Conservation (phyloP, 495 filamentous ascomycete genomes). For the Aspergillus incahuasiensis region DNA sequence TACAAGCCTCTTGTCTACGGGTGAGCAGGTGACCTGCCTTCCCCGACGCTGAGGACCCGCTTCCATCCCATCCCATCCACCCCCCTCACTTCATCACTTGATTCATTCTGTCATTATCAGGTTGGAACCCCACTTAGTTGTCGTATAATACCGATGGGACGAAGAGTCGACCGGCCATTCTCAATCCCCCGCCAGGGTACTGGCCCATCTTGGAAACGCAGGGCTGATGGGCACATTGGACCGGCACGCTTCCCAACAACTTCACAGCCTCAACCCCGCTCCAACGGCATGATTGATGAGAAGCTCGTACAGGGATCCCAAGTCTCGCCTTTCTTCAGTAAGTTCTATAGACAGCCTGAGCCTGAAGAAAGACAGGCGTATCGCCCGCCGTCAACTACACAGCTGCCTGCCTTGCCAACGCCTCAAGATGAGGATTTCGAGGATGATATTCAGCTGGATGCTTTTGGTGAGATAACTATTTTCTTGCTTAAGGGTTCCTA, state of each 20-base stretch:
- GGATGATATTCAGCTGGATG: constrained; percentile 36
- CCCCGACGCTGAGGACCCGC: neutral
- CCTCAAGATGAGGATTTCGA: constrained; percentile 12
- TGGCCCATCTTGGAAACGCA: neutral
- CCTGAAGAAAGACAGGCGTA: neutral
- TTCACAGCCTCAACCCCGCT: neutral
- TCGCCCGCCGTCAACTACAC: neutral
- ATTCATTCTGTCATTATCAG: neutral
- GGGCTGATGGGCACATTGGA: neutral
- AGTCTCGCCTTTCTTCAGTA: constrained; percentile 7
- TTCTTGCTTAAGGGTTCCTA: neutral
- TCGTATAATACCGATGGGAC: neutral
- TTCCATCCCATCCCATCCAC: neutral
- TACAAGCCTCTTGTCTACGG: neutral
- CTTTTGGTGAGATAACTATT: constrained; percentile 40
- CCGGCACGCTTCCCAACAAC: neutral
- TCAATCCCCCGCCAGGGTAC: neutral
- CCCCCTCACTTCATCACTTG: neutral
- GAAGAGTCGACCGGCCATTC: neutral
- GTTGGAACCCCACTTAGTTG: neutral
- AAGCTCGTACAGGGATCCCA: constrained; percentile 27
- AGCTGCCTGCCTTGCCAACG: neutral
- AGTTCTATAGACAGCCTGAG: neutral
- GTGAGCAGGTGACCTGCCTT: constrained; percentile 5
- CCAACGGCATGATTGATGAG: constrained; percentile 21